These are phyloP conservation scores for Zarea fungicola DNA, from an alignment of 2,329 filamentous ascomycete species.

Conservation along the genomic window DNA sequence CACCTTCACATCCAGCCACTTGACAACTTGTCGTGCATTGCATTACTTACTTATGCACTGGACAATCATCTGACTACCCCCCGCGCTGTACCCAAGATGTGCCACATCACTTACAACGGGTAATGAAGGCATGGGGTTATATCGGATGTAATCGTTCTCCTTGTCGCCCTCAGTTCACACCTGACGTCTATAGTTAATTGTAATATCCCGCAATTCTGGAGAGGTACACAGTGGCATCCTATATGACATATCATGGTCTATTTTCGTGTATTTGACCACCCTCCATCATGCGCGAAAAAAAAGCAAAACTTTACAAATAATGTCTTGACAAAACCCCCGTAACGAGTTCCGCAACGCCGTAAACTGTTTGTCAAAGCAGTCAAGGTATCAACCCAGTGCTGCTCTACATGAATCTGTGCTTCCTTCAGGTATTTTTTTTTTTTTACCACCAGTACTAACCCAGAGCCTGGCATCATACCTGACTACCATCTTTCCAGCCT, in stretches of 20 bases:
- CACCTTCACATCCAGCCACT: no score
- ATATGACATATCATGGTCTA: slow-evolving; percentile 8
- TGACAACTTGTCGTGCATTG: no score
- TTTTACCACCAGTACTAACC: neutral
- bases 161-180: no score
- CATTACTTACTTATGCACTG: no score
- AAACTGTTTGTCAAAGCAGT: slow-evolving; percentile 5
- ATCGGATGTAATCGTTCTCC: no score
- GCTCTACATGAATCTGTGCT: slow-evolving; percentile 4
- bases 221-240: neutral
- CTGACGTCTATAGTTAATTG: no score
- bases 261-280: slow-evolving; percentile 10
- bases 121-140: no score
- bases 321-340: slow-evolving; percentile 10
- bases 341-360: slow-evolving; percentile 12
- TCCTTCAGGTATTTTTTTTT: no score
- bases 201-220: no score
- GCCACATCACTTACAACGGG: no score
- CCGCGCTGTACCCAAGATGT: no score
- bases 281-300: slow-evolving; percentile 8
- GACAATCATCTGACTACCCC: no score
- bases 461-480: neutral
- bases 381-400: neutral
- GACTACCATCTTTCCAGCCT: neutral
- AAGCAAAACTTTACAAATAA: slow-evolving; percentile 10